Conservation (phyloP, 2,329 filamentous ascomycete genomes). For the Trichoderma sp. region DNA sequence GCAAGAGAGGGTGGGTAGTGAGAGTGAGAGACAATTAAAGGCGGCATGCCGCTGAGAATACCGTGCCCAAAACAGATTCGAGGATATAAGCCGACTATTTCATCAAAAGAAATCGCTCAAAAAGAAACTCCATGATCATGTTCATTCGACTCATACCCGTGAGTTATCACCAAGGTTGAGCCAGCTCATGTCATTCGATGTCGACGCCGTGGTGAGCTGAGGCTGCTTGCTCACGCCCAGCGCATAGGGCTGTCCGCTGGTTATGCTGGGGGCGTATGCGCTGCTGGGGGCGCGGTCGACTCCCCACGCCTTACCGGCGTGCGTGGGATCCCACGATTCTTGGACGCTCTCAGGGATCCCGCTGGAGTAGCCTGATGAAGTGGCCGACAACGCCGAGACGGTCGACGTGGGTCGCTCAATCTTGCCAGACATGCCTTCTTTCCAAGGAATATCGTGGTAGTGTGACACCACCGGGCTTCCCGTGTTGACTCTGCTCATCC, state of each 20-base stretch:
- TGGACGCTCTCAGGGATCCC: slow-evolving; percentile 66
- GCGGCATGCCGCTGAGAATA: slow-evolving; percentile 24
- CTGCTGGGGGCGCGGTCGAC: slow-evolving; percentile 55
- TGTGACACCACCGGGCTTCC: slow-evolving; percentile 71
- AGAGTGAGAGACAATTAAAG: slow-evolving; percentile 27
- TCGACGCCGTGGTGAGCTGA: slow-evolving; percentile 53
- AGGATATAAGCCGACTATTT: slow-evolving; percentile 30
- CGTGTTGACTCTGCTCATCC: slow-evolving; percentile 67
- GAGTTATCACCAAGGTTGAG: slow-evolving; percentile 65
- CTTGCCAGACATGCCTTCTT: slow-evolving; percentile 62
- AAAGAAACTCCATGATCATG: slow-evolving; percentile 28
- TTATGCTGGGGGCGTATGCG: slow-evolving; percentile 51
- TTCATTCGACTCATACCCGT: slow-evolving; percentile 33
- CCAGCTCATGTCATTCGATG: slow-evolving; percentile 75
- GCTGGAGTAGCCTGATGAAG: slow-evolving; percentile 60
- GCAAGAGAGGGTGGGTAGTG: slow-evolving; percentile 7
- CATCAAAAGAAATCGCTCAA: slow-evolving; percentile 29
- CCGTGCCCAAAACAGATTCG: slow-evolving; percentile 26
- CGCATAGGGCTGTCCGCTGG: slow-evolving; percentile 37
- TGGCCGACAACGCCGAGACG: slow-evolving; percentile 34
- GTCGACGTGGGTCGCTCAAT: slow-evolving; percentile 60
- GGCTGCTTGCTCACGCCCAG: slow-evolving; percentile 51
- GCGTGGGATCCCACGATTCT: slow-evolving; percentile 57
- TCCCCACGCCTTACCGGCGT: slow-evolving; percentile 51
- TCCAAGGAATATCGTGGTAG: slow-evolving; percentile 54